Evolutionary conservation across 2,329 filamentous ascomycete species (phyloP), one percentile per base, ranked within the genome.

Genomic region (Trichoderma brevicompactum): DNA sequence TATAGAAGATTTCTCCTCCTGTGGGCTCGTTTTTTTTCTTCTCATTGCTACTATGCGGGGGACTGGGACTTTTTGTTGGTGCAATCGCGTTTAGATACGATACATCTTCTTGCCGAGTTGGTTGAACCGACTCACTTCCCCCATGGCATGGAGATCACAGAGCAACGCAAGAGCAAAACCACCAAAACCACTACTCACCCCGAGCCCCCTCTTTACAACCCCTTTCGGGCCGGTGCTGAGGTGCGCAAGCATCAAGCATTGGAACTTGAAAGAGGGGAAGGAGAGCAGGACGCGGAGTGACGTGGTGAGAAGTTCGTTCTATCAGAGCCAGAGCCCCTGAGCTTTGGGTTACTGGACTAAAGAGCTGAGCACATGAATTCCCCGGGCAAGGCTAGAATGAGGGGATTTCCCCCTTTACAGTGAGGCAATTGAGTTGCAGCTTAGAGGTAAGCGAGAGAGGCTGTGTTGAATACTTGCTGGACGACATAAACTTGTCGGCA

Each of bases 261-360:
- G 58, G 28, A 36, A n/a, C 19, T 40, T 10, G 38, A 15, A 40
- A 43, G 41, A 54, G 49, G 40, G 63, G 64, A 49, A 56, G 38
- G 60, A 60, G 44, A 40, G 50, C 19, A 40, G 46, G 58, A 46
- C 19, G 67, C 68, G 64, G 70, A 72, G 41, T 55, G 72, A 69
- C 68, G 65, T 70, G 61, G 65, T 48, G 46, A 59, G 46, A 28
- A 59, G 81, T 81, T 86, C 84, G 82, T 83, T 85, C 82, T 85
- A 79, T 87, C 85, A 88, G 85, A 88, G 78, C 84, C 82, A 82
- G 76, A 79, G 79, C 81, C 81, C 80, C 78, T 81, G 79, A 85
- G 81, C 75, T 74, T 83, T 87, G 82, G 84, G 82, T 80, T 78
- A 78, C 78, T 80, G 84, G 85, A 87, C 85, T 88, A 87, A 85